These are phyloP conservation scores for Lipomyces yamadae DNA, from an alignment of 805 yeast genomes.

Conservation along the genomic window DNA sequence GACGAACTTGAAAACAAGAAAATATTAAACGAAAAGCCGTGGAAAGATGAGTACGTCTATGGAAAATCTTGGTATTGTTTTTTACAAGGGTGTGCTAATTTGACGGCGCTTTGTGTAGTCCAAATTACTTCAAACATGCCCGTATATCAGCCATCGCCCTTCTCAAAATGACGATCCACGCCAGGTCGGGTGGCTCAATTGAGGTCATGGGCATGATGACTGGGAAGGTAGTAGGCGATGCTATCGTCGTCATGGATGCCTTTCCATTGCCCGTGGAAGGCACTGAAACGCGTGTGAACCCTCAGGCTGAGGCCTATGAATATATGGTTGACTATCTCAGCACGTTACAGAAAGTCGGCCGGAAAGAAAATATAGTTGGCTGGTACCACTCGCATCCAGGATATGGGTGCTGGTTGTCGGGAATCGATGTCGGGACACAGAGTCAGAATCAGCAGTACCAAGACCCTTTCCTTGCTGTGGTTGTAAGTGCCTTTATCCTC, in stretches of 20 bases:
- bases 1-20: conserved; percentile 42
- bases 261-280: conserved; percentile 93
- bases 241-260: conserved; percentile 75
- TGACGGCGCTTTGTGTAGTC: conserved; percentile 45
- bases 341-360: conserved; percentile 55
- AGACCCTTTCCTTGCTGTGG: conserved; percentile 89
- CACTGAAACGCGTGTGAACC: conserved; percentile 94
- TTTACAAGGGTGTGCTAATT: conserved; percentile 10
- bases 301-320: conserved; percentile 91
- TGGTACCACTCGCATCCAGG: conserved; percentile 99
- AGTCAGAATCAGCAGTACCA: conserved; percentile 81
- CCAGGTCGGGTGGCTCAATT: conserved; percentile 79
- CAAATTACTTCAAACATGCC: conserved; percentile 64
- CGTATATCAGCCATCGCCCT: conserved; percentile 73
- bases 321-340: conserved; percentile 87
- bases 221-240: conserved; percentile 65
- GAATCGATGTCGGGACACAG: conserved; percentile 92
- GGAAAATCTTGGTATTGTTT: conserved; percentile 17
- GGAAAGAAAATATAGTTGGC: conserved; percentile 81
- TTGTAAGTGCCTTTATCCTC: conserved; percentile 45
- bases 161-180: conserved; percentile 77
- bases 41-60: conserved; percentile 38
- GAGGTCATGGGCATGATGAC: conserved; percentile 96
- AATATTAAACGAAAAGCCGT: conserved; percentile 40
- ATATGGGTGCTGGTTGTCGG: conserved; percentile 94